Evolutionary conservation across 192 early-diverging fungal genomes (phyloP).

Genomic region (Allomyces javanicus): DNA sequence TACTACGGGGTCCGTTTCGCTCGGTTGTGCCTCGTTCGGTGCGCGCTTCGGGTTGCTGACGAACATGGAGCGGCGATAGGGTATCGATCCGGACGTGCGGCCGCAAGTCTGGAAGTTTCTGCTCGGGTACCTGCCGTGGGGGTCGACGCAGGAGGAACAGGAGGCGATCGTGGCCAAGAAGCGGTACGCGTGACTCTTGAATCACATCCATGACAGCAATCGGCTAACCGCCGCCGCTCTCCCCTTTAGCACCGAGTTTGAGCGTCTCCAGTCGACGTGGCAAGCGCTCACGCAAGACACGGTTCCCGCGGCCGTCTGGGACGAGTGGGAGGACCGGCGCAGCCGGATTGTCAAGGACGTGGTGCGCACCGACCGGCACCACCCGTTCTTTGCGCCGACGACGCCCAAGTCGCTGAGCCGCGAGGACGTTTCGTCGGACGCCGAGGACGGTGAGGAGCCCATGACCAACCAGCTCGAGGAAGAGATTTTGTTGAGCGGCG

Average conservation of each 20-base stretch:
- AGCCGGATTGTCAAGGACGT: slow-evolving; percentile 56
- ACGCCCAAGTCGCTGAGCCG: not conserved
- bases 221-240: slow-evolving; percentile 1
- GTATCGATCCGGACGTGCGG: slow-evolving; percentile 59
- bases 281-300: not conserved
- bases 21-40: too few species aligned
- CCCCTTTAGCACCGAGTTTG: slow-evolving; percentile 33
- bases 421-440: not conserved
- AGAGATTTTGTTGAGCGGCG: not conserved
- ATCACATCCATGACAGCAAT: not conserved
- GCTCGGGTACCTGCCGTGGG: slow-evolving; percentile 64
- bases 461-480: not conserved
- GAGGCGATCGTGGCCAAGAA: slow-evolving; percentile 23
- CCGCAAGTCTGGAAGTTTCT: slow-evolving; percentile 81
- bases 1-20: not conserved
- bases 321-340: not conserved
- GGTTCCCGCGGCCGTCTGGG: not conserved
- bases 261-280: slow-evolving; percentile 43
- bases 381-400: slow-evolving; percentile 53
- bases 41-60: too few species aligned
- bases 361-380: slow-evolving; percentile 75
- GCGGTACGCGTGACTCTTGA: slow-evolving; percentile 16
- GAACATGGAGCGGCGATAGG: slow-evolving; percentile 10
- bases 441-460: not conserved
- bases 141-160: slow-evolving; percentile 52